Base-by-base conservation (phyloP, 805 yeast genomes). In the Torulaspora franciscae region DNA sequence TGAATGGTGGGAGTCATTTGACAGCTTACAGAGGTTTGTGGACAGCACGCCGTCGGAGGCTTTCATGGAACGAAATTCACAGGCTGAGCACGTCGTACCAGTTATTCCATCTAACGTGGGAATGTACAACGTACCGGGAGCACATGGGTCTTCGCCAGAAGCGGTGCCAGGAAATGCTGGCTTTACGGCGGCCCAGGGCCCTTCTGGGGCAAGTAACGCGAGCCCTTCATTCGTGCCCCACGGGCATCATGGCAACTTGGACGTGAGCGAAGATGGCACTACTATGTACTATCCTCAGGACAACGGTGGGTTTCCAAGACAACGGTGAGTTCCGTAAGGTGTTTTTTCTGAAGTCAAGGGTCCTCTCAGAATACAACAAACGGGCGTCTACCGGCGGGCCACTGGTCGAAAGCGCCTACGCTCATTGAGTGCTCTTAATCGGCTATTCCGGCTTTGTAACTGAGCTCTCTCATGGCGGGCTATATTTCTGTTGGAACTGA, bases 1-100 rank as follows among this genome's bases (percentile, higher is more conserved):
- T 38, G 81, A 78, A 50, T 78, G 83, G 83, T 78, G 81, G 80
- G 69, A 71, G 40, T 61, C 72, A 7, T 53, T 78, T 10, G 73
- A 78, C 75, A 65, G 74, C 11, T 46, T 74, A n/a, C 77, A 75
- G 50, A 65, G 72, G 7, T 71, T 68, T 41, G 69, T 76, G 4
- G 68, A 70, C 42, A 58, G 58, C 4, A 58, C 66, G 1, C 65
- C 67, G 7, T 38, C 54, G 13, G 57, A 56, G 43, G 50, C 58
- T 30, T 32, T 69, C 6, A 49, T 42, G 19, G 37, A 37, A 15
- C 43, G 45, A 15, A 49, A 49, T 11, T 37, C 49, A 26, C 48
- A 43, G 13, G 11, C 33, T 11, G 57, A 55, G 22, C 47, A 45
- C 3, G 47, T 53, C n/a, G 45, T 48, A 11, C 59, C 59, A 6